Conservation (phyloP, 805 yeast species). For the Candida khao-thaluensis region DNA sequence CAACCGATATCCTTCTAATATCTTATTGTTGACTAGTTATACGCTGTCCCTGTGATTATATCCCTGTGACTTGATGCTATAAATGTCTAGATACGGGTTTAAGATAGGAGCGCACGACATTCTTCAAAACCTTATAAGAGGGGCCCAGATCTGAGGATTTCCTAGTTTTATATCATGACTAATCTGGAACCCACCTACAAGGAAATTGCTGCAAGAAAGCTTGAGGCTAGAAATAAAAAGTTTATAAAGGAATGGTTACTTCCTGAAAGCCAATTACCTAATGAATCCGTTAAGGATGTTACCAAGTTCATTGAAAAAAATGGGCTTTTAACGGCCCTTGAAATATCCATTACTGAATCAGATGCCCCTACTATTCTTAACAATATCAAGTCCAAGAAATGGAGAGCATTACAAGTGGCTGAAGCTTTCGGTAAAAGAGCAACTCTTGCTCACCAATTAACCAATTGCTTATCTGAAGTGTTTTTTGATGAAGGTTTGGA, state of each 20-base stretch:
- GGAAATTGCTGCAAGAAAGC: slow-evolving; percentile 42
- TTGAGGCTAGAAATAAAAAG: slow-evolving; percentile 38
- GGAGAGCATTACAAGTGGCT: slow-evolving; percentile 34
- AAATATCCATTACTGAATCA: slow-evolving; percentile 38
- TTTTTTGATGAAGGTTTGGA: slow-evolving; percentile 60
- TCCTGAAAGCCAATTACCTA: slow-evolving; percentile 31
- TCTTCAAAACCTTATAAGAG: no score
- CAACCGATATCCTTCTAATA: slow-evolving; percentile 4
- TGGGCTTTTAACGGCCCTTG: slow-evolving; percentile 30
- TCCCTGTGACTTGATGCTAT: slow-evolving; percentile 7
- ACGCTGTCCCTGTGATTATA: slow-evolving; percentile 6
- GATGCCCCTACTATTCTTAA: slow-evolving; percentile 25
- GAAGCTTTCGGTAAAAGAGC: slow-evolving; percentile 45
- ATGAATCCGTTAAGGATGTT: slow-evolving; percentile 32
- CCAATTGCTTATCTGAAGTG: slow-evolving; percentile 41
- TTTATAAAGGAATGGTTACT: slow-evolving; percentile 48
- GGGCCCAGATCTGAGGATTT: no score
- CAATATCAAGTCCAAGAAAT: slow-evolving; percentile 32
- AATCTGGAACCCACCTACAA: slow-evolving; percentile 21
- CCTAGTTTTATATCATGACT: no score
- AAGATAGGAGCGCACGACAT: slow-evolving; percentile 1
- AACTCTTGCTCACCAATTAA: slow-evolving; percentile 42
- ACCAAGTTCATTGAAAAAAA: slow-evolving; percentile 30
- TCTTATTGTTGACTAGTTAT: background rate
- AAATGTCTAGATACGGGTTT: background rate